Conservation (phyloP, 2,329 filamentous ascomycete genomes). For the Venturia asperata region DNA sequence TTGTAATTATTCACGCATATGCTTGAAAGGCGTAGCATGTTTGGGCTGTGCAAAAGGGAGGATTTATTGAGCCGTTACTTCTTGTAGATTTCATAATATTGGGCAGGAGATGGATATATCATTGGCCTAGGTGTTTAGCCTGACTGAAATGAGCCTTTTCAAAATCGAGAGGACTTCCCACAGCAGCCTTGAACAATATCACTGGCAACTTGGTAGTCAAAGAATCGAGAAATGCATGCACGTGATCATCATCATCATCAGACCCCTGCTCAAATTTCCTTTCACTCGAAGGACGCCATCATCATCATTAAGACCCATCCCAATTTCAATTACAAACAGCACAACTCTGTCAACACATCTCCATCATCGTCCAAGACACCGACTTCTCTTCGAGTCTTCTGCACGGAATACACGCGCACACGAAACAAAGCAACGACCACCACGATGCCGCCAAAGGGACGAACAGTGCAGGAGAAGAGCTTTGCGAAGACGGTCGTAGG, state of each 20-base stretch:
- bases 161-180: background rate
- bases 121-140: background rate
- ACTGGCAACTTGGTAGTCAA: too few species aligned
- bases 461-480: conserved; percentile 29
- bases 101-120: background rate
- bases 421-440: background rate
- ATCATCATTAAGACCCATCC: background rate
- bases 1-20: background rate
- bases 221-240: background rate
- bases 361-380: too few species aligned
- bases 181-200: too few species aligned
- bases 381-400: background rate
- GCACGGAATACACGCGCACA: background rate
- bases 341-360: background rate
- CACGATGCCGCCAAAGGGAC: conserved; percentile 20
- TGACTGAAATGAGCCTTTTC: background rate
- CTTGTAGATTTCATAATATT: conserved; percentile 1
- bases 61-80: background rate
- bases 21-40: background rate
- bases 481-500: conserved; percentile 36
- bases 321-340: too few species aligned
- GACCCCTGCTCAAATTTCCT: background rate
- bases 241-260: background rate
- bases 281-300: background rate
- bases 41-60: background rate